These are phyloP conservation scores for Lactarius quietus DNA, from an alignment of 768 basidiomycete genomes.

Conservation along the genomic window DNA sequence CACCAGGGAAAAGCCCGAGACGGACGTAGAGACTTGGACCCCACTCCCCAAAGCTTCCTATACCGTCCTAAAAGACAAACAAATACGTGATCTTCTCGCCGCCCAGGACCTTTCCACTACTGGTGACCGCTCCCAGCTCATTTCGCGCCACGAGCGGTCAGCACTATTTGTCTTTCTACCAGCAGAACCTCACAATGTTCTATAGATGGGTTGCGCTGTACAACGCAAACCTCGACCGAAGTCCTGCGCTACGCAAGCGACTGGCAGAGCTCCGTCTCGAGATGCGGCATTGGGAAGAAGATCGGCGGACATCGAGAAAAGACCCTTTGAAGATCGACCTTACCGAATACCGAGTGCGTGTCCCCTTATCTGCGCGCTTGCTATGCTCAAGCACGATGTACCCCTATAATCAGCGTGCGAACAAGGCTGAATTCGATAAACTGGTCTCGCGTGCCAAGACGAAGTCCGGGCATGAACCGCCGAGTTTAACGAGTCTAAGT, in stretches of 20 bases:
- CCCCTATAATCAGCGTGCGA: constrained; percentile 17
- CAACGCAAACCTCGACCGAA: constrained; percentile 32
- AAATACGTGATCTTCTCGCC: constrained; percentile 27
- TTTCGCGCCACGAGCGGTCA: constrained; percentile 29
- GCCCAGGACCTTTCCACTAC: constrained; percentile 26
- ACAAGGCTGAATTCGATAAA: constrained; percentile 24
- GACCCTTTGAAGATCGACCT: constrained; percentile 16
- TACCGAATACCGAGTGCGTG: constrained; percentile 20
- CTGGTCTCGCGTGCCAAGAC: constrained; percentile 16
- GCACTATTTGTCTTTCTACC: neutral
- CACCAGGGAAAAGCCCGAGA: constrained; percentile 5
- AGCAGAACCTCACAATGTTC: neutral
- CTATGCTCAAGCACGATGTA: neutral
- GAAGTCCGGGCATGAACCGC: neutral
- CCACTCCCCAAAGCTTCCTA: constrained; percentile 30
- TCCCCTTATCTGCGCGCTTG: neutral
- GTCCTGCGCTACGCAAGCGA: constrained; percentile 17
- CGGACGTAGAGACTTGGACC: neutral
- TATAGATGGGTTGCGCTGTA: constrained; percentile 29
- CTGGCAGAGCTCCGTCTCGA: constrained; percentile 23
- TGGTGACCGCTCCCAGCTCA: constrained; percentile 28
- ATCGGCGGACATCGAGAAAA: constrained; percentile 11
- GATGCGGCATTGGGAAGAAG: constrained; percentile 28
- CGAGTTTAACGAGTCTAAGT: neutral
- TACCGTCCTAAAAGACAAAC: constrained; percentile 27